Percentiles rank a stretch among this genome's conserved stretches.
Evolutionary conservation across 2,329 filamentous ascomycete species (phyloP).

Genomic region (Pezicula neosporulosa): DNA sequence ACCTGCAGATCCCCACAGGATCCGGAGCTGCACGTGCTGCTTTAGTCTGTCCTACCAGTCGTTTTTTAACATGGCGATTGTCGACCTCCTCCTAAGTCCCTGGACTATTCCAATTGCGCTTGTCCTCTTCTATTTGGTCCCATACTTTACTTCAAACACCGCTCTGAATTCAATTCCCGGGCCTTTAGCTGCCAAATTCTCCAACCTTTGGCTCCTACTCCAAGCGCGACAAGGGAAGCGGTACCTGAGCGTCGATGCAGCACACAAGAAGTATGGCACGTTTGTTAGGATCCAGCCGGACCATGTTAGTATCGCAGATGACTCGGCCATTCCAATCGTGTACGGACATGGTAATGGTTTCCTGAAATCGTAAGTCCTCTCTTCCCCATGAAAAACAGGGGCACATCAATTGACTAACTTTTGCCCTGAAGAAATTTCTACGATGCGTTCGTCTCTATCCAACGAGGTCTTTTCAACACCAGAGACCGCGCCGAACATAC

Average conservation of each 20-base stretch:
- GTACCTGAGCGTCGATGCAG: constrained; percentile 59
- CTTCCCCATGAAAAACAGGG: neutral
- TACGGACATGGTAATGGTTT: constrained; percentile 81
- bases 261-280: constrained; percentile 63
- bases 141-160: constrained; percentile 27
- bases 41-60: neutral
- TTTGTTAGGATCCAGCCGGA: constrained; percentile 81
- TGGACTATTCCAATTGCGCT: constrained; percentile 44
- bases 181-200: constrained; percentile 58
- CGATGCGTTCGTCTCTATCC: constrained; percentile 86
- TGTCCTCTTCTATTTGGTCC: constrained; percentile 31
- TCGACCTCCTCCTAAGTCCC: constrained; percentile 39
- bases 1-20: neutral
- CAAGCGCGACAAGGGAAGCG: constrained; percentile 63
- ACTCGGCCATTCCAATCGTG: constrained; percentile 69
- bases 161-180: constrained; percentile 39
- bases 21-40: neutral
- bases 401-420: constrained; percentile 20
- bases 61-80: constrained; percentile 25
- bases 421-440: constrained; percentile 70
- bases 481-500: constrained; percentile 77
- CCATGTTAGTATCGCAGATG: constrained; percentile 79
- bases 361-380: constrained; percentile 56
- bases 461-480: constrained; percentile 85
- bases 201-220: constrained; percentile 76